These are phyloP conservation scores for Pisolithus orientalis DNA, from an alignment of 768 basidiomycete species.

Conservation along the genomic window DNA sequence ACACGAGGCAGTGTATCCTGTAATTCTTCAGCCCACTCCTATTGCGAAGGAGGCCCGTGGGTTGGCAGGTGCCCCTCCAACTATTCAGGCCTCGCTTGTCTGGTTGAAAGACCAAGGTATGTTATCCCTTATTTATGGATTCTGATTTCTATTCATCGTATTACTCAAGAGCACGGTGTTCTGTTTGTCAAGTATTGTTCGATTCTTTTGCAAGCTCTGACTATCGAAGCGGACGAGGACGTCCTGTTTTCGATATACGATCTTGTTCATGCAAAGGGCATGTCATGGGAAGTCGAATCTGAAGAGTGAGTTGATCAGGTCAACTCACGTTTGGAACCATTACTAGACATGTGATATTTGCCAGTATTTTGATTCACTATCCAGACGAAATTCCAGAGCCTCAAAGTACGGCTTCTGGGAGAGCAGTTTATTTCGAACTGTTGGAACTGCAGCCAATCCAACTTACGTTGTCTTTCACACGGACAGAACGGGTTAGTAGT, in stretches of 20 bases:
- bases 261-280: conserved; percentile 85
- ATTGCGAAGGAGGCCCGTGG: conserved; percentile 69
- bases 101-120: conserved; percentile 91
- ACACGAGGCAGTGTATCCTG: conserved; percentile 92
- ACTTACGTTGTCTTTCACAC: conserved; percentile 92
- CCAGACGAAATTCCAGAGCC: conserved; percentile 68
- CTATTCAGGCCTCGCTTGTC: conserved; percentile 81
- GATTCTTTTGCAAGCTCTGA: conserved; percentile 87
- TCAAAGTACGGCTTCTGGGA: conserved; percentile 54
- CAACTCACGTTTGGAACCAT: background rate
- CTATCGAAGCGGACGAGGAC: conserved; percentile 96
- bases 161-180: conserved; percentile 81
- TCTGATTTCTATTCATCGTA: background rate
- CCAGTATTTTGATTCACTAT: conserved; percentile 67
- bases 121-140: background rate
- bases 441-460: conserved; percentile 92
- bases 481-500: conserved; percentile 87
- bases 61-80: conserved; percentile 72
- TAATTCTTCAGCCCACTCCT: conserved; percentile 90
- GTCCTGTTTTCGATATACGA: conserved; percentile 90
- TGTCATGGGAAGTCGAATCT: conserved; percentile 75
- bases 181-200: conserved; percentile 98
- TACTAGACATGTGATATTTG: conserved; percentile 5
- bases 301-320: conserved; percentile 54
- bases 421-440: conserved; percentile 91